A percentile compares a stretch with the other conserved stretches of the same genome.
phyloP scores from a whole-genome alignment of 78 protist genomes.

The Pigoraptor vietnamica region DNA sequence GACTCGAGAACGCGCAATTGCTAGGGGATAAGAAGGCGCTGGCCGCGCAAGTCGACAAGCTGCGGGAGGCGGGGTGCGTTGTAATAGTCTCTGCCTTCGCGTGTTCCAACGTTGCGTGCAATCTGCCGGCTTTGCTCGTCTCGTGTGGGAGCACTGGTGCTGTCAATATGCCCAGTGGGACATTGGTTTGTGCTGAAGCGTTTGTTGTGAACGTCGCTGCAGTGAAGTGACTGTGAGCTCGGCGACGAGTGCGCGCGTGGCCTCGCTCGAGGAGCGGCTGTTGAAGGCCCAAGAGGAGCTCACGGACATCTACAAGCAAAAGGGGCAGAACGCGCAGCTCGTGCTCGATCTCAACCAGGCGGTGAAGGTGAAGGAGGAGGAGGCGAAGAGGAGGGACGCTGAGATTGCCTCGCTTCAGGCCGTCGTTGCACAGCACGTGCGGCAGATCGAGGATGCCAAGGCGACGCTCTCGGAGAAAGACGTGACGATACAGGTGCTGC shows the following conservation, averaged over 20 bases:
- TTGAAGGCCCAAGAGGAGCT: conserved; percentile 5
- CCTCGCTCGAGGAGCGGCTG: not conserved
- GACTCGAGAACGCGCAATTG: not conserved
- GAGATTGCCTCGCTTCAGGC: not conserved
- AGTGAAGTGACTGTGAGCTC: not conserved
- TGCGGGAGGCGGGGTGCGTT: not conserved
- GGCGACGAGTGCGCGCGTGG: not conserved
- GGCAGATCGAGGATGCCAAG: not conserved
- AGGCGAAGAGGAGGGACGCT: not conserved
- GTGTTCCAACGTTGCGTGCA: not conserved
- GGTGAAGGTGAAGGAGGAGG: not conserved
- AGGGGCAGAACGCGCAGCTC: conserved; percentile 16
- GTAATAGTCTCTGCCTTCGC: not conserved
- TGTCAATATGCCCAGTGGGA: too few relatives aligned
- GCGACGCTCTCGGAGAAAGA: not conserved
- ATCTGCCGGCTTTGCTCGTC: too few relatives aligned
- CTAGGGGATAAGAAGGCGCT: not conserved
- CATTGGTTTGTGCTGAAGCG: too few relatives aligned
- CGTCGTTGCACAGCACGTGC: not conserved
- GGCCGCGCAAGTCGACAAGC: not conserved
- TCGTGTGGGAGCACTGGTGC: too few relatives aligned
- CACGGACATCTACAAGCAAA: conserved; percentile 9
- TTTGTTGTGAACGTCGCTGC: too few relatives aligned
- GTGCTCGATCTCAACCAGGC: conserved; percentile 9
- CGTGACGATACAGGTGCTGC: conserved; percentile 9